A percentile compares a stretch with the other conserved stretches of the same genome.
These are phyloP conservation scores for Annulohypoxylon nitens DNA, from an alignment of 495 filamentous ascomycete species.

Conservation along the genomic window DNA sequence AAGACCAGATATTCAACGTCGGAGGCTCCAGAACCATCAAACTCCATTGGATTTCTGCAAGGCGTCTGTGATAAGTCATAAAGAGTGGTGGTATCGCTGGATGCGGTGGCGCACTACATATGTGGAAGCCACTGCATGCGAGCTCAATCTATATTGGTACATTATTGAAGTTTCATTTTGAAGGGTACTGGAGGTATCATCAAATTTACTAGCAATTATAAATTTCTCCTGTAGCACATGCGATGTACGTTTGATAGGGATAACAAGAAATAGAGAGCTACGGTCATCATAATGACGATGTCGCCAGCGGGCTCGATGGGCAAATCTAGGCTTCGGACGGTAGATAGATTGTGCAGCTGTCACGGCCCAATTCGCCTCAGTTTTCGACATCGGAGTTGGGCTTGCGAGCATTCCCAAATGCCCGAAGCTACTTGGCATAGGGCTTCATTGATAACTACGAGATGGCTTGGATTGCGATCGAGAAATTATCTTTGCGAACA, in stretches of 20 bases:
- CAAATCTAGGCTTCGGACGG: conserved; percentile 35
- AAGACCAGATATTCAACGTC: conserved; percentile 24
- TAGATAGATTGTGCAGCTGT: conserved; percentile 37
- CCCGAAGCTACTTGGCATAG: conserved; percentile 17
- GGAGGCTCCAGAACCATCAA: conserved; percentile 37
- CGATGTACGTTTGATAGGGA: conserved; percentile 6
- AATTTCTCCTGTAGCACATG: conserved; percentile 10
- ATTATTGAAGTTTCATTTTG: conserved; percentile 29
- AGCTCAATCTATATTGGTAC: conserved; percentile 18
- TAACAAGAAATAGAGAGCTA: conserved; percentile 10
- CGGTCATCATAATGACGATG: conserved; percentile 42
- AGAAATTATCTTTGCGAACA: conserved; percentile 4
- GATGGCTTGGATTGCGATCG: neutral
- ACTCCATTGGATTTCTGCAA: conserved; percentile 33
- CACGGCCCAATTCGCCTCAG: conserved; percentile 45
- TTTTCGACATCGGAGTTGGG: conserved; percentile 31
- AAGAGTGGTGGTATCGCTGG: conserved; percentile 21
- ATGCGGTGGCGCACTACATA: conserved; percentile 34
- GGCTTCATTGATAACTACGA: conserved; percentile 4
- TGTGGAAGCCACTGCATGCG: conserved; percentile 30
- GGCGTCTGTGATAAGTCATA: conserved; percentile 32
- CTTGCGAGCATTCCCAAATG: conserved; percentile 30
- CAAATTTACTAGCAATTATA: conserved; percentile 18
- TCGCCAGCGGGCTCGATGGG: conserved; percentile 12
- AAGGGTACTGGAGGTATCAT: conserved; percentile 2